These are phyloP conservation scores for Lipomyces kockii DNA, from an alignment of 805 yeast genomes.

Conservation along the genomic window DNA sequence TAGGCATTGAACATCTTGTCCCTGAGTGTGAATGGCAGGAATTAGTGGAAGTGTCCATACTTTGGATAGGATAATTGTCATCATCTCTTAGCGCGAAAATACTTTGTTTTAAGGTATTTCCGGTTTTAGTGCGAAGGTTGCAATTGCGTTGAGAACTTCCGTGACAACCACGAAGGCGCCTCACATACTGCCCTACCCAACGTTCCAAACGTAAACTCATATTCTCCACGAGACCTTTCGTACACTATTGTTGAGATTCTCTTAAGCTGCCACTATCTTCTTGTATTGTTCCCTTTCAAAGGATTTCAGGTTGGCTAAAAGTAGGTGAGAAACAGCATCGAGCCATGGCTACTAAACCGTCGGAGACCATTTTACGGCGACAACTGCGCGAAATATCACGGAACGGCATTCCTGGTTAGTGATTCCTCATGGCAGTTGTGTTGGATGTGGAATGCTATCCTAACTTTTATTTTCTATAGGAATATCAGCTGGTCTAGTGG, in stretches of 20 bases:
- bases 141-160: too few species aligned
- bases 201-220: too few species aligned
- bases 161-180: too few species aligned
- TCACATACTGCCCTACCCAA: too few species aligned
- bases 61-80: too few species aligned
- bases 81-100: too few species aligned
- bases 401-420: constrained; percentile 33
- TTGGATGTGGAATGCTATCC: neutral
- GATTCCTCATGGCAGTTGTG: neutral
- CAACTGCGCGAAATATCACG: constrained; percentile 33
- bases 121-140: too few species aligned
- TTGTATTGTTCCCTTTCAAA: neutral
- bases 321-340: neutral
- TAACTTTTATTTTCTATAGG: constrained; percentile 48
- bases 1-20: neutral
- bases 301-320: neutral
- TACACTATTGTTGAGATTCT: neutral
- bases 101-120: too few species aligned
- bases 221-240: neutral
- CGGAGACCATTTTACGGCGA: constrained; percentile 35
- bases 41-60: neutral
- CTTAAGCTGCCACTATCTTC: neutral
- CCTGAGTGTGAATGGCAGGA: neutral
- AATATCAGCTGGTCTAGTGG: constrained; percentile 81
- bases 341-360: constrained; percentile 28